A percentile compares a stretch with the other conserved stretches of the same genome.
Evolutionary conservation across 2,329 filamentous ascomycete genomes (phyloP).

Genomic region (Thelonectria blattea): DNA sequence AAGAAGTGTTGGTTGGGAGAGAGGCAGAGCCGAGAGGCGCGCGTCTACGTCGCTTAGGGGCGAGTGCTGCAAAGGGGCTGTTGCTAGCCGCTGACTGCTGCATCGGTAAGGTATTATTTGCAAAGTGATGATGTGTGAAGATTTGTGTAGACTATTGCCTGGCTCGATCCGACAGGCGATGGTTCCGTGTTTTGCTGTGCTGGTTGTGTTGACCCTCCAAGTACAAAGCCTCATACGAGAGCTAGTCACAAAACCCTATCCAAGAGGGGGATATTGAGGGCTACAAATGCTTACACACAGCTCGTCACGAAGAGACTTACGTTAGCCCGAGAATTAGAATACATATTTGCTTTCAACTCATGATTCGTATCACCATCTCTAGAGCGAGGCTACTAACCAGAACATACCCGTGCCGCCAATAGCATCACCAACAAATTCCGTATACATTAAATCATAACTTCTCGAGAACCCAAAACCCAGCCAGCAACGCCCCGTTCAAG

Average conservation of each 20-base stretch:
- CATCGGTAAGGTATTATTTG: neutral
- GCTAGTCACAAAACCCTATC: neutral
- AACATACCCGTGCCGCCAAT: neutral
- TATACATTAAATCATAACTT: slow-evolving; percentile 23
- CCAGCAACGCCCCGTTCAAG: slow-evolving; percentile 51
- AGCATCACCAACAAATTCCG: slow-evolving; percentile 17
- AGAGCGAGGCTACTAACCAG: slow-evolving; percentile 11
- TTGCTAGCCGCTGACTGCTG: neutral
- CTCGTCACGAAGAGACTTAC: neutral
- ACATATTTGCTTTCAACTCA: slow-evolving; percentile 19
- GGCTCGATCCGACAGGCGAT: neutral
- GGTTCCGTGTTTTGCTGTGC: neutral
- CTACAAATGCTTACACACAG: no score
- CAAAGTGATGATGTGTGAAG: neutral
- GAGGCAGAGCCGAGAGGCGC: neutral
- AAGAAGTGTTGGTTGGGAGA: slow-evolving; percentile 1
- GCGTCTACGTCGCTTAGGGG: slow-evolving; percentile 4
- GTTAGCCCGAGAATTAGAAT: neutral
- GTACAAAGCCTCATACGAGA: neutral
- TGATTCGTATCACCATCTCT: slow-evolving; percentile 33
- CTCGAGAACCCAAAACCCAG: neutral
- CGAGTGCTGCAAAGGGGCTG: neutral
- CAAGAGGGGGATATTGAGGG: neutral
- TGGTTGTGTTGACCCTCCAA: neutral
- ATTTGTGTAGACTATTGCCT: neutral